These are phyloP conservation scores for Penicillium sp. DNA, from an alignment of 2,329 filamentous ascomycete species.

Conservation along the genomic window DNA sequence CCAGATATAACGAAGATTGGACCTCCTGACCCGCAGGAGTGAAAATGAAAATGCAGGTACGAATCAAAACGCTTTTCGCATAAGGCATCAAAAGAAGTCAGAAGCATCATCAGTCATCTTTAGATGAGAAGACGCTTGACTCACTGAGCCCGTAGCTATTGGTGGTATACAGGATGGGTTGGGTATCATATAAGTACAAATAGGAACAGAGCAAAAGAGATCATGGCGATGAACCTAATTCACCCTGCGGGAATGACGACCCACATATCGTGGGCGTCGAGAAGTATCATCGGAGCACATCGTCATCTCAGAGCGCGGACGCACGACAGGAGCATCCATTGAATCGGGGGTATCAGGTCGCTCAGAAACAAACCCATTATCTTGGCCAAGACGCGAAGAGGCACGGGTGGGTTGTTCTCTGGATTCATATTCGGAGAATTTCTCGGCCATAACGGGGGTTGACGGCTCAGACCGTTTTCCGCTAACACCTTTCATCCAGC, in stretches of 20 bases:
- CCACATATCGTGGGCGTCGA: conserved; percentile 33
- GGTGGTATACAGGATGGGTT: background rate
- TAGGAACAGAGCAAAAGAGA: background rate
- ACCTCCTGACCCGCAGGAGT: background rate
- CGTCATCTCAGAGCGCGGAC: conserved; percentile 12
- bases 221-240: background rate
- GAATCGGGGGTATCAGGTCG: conserved; percentile 16
- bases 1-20: background rate
- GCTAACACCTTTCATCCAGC: conserved; percentile 41
- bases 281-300: conserved; percentile 14
- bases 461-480: conserved; percentile 23
- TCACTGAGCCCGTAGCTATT: background rate
- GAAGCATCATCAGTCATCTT: background rate
- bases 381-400: conserved; percentile 14
- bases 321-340: conserved; percentile 9
- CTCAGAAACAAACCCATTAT: conserved; percentile 1
- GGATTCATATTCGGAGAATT: conserved; percentile 1
- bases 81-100: background rate
- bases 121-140: background rate
- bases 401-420: conserved; percentile 12
- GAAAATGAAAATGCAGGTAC: background rate
- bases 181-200: conserved; percentile 15
- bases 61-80: background rate
- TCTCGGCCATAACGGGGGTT: conserved; percentile 4
- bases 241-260: conserved; percentile 27